Evolutionary conservation across 352 stramenopile genomes (phyloP), one percentile per base, ranked within the genome.

Genomic region (Pythium volutum): DNA sequence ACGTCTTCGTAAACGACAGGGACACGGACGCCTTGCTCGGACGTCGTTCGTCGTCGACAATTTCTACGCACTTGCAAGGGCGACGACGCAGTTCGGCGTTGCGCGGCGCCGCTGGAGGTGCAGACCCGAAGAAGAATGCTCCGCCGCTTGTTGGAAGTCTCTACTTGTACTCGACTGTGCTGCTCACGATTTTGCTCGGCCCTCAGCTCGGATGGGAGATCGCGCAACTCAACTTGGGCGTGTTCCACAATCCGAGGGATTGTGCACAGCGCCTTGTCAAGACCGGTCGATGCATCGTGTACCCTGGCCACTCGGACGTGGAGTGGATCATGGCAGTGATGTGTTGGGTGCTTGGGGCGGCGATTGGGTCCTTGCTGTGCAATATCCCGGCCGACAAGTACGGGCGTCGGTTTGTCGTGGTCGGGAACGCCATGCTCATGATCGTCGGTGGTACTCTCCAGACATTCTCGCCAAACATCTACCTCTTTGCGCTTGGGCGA

Each of bases 141-240:
- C 39, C 47, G 15, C 49, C 64, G 4, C 56, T 72, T 1, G 51
- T 66, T 26, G 69, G 69, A 8, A 70, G 62, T 22, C 55, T 67
- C 16, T 59, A 70, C 27, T 50, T 81, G 52, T 81, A 81, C 66
- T 56, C 64, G 16, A 72, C 64, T 1, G 68, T 77, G 25, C 26
- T 74, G 41, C 60, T 79, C 59, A 74, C 71, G 15, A 62, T 81
- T 36, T 52, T 81, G 45, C 54, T 69, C 26, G 69, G 71, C 1
- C 64, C 69, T 16, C 69, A 81, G 43, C 66, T 79, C 29, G 71
- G 74, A 8, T 81, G 74, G 74, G 55, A 77, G 34, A 68, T 79
- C 33, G 64, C 70, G 41, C 74, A 81, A 47, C 74, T 81, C 52
- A 81, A 81, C 58, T 62, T 76, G 20, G 59, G 61, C 26, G 54